Base-by-base conservation (phyloP, 441 rosid species). In the Gossypium davidsonii region DNA sequence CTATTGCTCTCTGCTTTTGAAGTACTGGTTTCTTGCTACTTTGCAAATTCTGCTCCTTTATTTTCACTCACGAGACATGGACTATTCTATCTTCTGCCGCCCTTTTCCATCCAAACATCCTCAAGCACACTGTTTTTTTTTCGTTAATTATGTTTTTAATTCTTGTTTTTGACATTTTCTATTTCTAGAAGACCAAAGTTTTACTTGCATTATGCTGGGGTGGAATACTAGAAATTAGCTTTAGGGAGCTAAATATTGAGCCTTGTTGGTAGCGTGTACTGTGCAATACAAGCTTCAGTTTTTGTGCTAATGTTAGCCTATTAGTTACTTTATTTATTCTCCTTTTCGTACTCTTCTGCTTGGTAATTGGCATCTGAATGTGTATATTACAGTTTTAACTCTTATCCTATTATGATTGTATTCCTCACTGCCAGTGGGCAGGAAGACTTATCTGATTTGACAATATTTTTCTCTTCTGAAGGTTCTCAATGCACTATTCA, bases 401-500 rank as follows among this genome's bases (percentile, higher is more conserved):
- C 26, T 56, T 56, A 56, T 56, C 31, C 28, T 15, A 20, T 60
- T 57, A 44, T 64, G 46, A 51, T 21, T 14, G 18, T 15, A 26
- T 46, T 9, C 31, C n/a, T 25, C 31, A 10, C 14, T 6, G 71
- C 10, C 5, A 25, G 31, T 58, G 61, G 18, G 14, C 37, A 2
- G 18, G 68, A 21, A 25, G 23, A 26, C 46, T n/a, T 26, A 26
- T 67, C 10, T 42, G 46, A 39, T 9, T 39, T 67, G 71, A 67
- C 28, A 8, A 25, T n/a, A 67, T 71, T 64, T 75, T 73, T 34
- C 26, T 39, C 34, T 71, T 57, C 53, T 66, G 76, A 79, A 88
- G 99, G 98, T 94, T 52, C 98, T 94, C 82, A 79, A 87, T 83
- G 92, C 99, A 18, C 87, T 94, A 39, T 92, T 94, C 86, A 94